Percentiles rank a stretch among this genome's conserved stretches.
These are phyloP conservation scores for Pythium brachiatum DNA, from an alignment of 352 stramenopile species.

Conservation along the genomic window DNA sequence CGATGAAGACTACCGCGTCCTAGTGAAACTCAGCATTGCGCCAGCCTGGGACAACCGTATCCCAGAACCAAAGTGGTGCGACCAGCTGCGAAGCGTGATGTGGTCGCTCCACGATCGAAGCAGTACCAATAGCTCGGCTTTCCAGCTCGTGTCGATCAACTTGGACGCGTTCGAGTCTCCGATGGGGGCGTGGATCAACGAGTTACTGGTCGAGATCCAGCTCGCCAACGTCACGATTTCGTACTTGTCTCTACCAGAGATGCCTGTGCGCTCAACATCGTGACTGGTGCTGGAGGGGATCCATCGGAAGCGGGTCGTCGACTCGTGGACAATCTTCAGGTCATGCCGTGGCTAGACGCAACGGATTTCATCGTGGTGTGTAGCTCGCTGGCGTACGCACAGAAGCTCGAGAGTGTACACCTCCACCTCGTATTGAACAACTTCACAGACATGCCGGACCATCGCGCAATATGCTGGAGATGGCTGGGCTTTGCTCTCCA, in stretches of 20 bases:
- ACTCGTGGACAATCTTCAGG: not conserved
- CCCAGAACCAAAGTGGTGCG: not conserved
- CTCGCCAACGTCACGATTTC: not conserved
- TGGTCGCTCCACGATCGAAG: not conserved
- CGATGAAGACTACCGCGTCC: too few relatives aligned
- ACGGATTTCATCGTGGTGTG: not conserved
- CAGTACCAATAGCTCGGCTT: not conserved
- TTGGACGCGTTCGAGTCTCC: not conserved
- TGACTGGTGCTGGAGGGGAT: not conserved
- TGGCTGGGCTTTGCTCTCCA: slow-evolving; percentile 9
- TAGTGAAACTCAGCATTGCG: too few relatives aligned
- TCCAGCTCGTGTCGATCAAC: not conserved
- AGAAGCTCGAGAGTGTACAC: not conserved
- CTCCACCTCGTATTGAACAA: not conserved
- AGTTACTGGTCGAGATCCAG: not conserved
- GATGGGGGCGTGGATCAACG: not conserved
- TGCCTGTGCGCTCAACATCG: not conserved
- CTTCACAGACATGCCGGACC: too few relatives aligned
- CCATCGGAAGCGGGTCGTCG: not conserved
- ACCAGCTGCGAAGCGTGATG: not conserved
- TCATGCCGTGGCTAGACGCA: too few relatives aligned
- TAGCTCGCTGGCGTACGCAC: not conserved
- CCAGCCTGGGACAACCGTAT: too few relatives aligned
- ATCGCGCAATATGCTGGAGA: not conserved
- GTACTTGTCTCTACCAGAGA: not conserved